Evolutionary conservation across 108 stramenopile species (phyloP).

Genomic region (Cyclotella atomus): DNA sequence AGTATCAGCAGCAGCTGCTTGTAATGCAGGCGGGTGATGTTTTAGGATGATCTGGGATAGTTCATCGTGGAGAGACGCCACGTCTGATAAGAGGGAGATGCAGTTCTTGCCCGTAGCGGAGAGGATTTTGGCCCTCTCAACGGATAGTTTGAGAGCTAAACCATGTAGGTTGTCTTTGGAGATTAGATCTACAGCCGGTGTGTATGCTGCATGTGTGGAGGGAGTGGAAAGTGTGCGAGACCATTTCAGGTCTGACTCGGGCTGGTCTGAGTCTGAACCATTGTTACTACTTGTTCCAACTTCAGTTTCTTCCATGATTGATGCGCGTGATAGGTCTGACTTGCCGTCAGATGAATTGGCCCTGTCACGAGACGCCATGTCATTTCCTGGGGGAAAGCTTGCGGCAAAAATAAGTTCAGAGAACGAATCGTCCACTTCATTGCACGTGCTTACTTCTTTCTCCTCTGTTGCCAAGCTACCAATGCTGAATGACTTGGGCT

Average conservation of each 20-base stretch:
- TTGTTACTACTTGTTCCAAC: neutral
- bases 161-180: slow-evolving; percentile 36
- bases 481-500: slow-evolving; percentile 2
- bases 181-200: slow-evolving; percentile 21
- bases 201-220: slow-evolving; percentile 9
- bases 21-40: slow-evolving; percentile 15
- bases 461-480: neutral
- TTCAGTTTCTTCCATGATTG: neutral
- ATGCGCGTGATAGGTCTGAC: neutral
- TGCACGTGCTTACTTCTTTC: neutral
- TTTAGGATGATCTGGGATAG: slow-evolving; percentile 13
- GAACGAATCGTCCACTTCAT: neutral
- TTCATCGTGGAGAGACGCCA: slow-evolving; percentile 37
- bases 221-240: slow-evolving; percentile 24
- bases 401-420: neutral
- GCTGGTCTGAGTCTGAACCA: too few relatives aligned
- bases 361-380: neutral
- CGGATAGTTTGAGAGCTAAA: slow-evolving; percentile 22
- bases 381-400: too few relatives aligned
- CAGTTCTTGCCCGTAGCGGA: slow-evolving; percentile 29
- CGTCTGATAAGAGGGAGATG: slow-evolving; percentile 24
- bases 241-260: slow-evolving; percentile 32
- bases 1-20: slow-evolving; percentile 16
- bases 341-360: neutral
- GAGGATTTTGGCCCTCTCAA: slow-evolving; percentile 31